Conservation (phyloP, 2,329 filamentous ascomycete species). For the Penicillium sp. region DNA sequence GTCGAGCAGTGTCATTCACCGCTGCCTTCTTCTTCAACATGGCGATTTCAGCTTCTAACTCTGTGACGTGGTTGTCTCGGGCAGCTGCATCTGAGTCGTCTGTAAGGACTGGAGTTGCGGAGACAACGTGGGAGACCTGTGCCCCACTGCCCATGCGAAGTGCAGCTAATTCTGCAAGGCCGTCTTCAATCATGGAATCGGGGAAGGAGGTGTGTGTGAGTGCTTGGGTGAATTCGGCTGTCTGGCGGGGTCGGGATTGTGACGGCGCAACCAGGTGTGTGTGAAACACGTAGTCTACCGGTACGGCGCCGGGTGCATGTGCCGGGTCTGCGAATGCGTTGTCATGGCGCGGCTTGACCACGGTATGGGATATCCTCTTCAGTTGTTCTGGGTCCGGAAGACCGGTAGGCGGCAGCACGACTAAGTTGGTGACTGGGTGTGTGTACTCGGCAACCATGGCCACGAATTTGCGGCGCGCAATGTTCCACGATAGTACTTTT, state of each 20-base stretch:
- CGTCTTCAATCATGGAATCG: constrained; percentile 39
- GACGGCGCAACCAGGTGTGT: constrained; percentile 35
- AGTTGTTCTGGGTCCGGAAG: constrained; percentile 37
- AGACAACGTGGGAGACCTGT: constrained; percentile 16
- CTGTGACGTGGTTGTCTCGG: constrained; percentile 27
- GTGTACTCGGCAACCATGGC: constrained; percentile 70
- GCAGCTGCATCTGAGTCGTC: constrained; percentile 20
- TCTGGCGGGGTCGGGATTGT: constrained; percentile 9
- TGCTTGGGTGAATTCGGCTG: constrained; percentile 35
- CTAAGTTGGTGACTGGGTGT: constrained; percentile 76
- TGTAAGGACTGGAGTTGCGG: constrained; percentile 9
- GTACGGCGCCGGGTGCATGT: constrained; percentile 37
- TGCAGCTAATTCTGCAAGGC: constrained; percentile 38
- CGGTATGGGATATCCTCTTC: constrained; percentile 55
- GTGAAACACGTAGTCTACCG: constrained; percentile 43
- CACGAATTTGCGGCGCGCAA: constrained; percentile 66
- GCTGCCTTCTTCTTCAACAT: constrained; percentile 39
- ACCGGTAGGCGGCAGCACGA: constrained; percentile 64
- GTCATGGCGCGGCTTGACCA: constrained; percentile 71
- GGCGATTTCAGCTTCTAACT: constrained; percentile 41
- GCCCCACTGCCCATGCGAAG: constrained; percentile 26
- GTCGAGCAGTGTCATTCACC: constrained; percentile 37
- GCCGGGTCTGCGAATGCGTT: constrained; percentile 37
- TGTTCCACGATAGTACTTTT: constrained; percentile 76
- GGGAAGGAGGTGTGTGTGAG: constrained; percentile 42